phyloP scores from a whole-genome alignment of 1,284 basidiomycete genomes.

The Peniophora sp. region DNA sequence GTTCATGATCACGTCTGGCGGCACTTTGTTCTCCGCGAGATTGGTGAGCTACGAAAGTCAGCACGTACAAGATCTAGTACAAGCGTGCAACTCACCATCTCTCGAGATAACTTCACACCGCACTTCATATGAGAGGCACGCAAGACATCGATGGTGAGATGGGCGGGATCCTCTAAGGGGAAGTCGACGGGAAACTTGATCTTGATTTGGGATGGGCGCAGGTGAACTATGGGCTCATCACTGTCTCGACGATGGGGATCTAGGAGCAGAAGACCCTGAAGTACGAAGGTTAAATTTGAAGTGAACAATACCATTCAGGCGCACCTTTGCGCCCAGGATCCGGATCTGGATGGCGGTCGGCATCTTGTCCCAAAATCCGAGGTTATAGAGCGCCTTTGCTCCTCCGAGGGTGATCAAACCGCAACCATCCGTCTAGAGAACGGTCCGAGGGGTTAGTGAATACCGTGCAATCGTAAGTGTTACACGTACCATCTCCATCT shows the following conservation, averaged over 20 bases:
- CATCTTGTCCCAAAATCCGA: conserved; percentile 19
- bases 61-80: no score
- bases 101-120: conserved; percentile 29
- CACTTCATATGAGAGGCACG: conserved; percentile 25
- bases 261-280: conserved; percentile 2
- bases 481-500: conserved; percentile 33
- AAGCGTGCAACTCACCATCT: conserved; percentile 21
- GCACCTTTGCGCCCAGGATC: conserved; percentile 27
- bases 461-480: no score
- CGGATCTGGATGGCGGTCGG: conserved; percentile 35
- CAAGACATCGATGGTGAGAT: conserved; percentile 31
- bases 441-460: no score
- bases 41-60: conserved; percentile 18
- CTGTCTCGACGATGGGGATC: conserved; percentile 4
- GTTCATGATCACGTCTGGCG: conserved; percentile 17
- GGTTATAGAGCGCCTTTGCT: conserved; percentile 19
- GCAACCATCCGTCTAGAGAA: conserved; percentile 21
- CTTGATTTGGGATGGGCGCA: conserved; percentile 35
- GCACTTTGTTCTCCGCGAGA: conserved; percentile 37
- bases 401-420: conserved; percentile 27
- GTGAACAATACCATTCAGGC: neutral
- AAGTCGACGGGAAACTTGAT: conserved; percentile 21
- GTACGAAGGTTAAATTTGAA: neutral
- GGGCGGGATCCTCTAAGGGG: conserved; percentile 18
- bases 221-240: conserved; percentile 3